Conservation (phyloP, 2,329 filamentous ascomycete genomes). For the Talaromyces sp. region DNA sequence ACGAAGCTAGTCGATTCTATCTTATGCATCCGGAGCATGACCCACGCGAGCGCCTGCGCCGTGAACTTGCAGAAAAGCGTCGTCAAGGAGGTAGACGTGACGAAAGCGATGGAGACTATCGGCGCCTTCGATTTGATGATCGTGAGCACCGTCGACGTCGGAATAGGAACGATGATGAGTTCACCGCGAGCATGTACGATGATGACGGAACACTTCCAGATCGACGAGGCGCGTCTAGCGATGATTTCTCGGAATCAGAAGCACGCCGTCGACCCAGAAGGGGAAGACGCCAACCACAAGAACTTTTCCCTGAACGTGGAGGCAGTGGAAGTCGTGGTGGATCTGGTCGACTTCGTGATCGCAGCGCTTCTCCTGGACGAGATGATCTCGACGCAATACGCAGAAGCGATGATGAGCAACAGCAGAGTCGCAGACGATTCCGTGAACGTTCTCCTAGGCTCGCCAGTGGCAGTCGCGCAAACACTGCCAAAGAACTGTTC, state of each 20-base stretch:
- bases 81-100: conserved; percentile 36
- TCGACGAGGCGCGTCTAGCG: conserved; percentile 19
- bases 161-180: conserved; percentile 46
- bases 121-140: conserved; percentile 60
- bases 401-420: conserved; percentile 37
- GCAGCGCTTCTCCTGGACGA: conserved; percentile 61
- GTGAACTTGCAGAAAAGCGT: conserved; percentile 50
- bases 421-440: conserved; percentile 40
- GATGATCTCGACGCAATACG: conserved; percentile 47
- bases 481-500: conserved; percentile 60
- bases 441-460: conserved; percentile 43
- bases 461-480: conserved; percentile 31
- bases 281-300: conserved; percentile 26
- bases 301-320: conserved; percentile 42
- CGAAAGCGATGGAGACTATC: conserved; percentile 44
- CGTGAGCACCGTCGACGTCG: conserved; percentile 53
- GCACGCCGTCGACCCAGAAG: conserved; percentile 32
- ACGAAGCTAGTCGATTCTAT: conserved; percentile 84
- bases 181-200: conserved; percentile 80
- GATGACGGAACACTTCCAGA: conserved; percentile 47
- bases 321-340: conserved; percentile 19
- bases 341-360: conserved; percentile 51
- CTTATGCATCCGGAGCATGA: conserved; percentile 87
- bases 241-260: conserved; percentile 32
- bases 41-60: conserved; percentile 68